phyloP scores from a whole-genome alignment of 2,329 filamentous ascomycete species.

The Aspergillus brunneoviolaceus region DNA sequence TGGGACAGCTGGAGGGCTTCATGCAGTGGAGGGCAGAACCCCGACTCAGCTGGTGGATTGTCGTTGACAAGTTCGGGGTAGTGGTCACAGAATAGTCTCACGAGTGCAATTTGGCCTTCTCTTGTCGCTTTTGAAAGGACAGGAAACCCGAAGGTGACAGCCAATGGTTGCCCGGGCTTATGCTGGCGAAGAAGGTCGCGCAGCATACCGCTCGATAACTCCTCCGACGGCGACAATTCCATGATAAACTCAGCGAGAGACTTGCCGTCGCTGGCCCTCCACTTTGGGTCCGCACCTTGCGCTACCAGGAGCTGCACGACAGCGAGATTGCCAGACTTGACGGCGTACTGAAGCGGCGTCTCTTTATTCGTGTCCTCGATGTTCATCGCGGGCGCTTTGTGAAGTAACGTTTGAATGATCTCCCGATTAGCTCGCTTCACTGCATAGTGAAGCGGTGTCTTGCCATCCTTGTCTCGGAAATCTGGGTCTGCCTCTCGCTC shows the following conservation, averaged over 20 bases:
- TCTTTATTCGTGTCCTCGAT: not conserved
- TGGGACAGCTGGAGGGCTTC: not conserved
- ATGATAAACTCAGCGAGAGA: not conserved
- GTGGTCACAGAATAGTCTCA: not conserved
- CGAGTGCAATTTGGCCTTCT: not conserved
- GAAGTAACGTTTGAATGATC: not conserved
- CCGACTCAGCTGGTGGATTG: not conserved
- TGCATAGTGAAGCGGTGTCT: not conserved
- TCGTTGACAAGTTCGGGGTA: not conserved
- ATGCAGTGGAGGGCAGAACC: not conserved
- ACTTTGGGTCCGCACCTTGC: not conserved
- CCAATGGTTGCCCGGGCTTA: not conserved
- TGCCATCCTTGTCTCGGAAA: not conserved
- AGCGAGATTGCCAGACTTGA: not conserved
- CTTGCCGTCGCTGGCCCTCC: not conserved
- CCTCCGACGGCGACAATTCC: not conserved
- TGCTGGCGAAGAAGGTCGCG: not conserved
- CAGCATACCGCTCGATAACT: no score
- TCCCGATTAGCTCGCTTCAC: not conserved
- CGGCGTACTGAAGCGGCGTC: constrained; percentile 4
- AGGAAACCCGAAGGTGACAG: not conserved
- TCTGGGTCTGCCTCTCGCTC: not conserved
- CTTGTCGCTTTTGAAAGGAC: not conserved
- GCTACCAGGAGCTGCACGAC: not conserved
- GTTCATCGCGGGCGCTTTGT: not conserved